Evolutionary conservation across 2,329 filamentous ascomycete genomes (phyloP), one percentile per base, ranked within the genome.

Genomic region (Didymosphaeria variabile): DNA sequence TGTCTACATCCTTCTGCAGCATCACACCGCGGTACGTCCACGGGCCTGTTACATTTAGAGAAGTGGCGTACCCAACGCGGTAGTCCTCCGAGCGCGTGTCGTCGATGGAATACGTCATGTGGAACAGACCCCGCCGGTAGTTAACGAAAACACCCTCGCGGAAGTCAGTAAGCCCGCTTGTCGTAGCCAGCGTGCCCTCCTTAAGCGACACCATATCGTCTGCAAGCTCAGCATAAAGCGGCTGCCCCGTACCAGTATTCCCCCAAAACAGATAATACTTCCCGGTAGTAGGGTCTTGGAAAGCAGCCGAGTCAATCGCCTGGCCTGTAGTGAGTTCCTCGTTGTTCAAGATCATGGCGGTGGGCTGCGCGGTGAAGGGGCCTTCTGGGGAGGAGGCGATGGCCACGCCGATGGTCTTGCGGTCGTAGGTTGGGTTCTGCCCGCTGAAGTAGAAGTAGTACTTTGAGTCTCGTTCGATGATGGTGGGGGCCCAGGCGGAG

Each of bases 391-490:
- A 64, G 21, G 66, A 44, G 29, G 69, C 72, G 26, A 71, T 59
- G 17, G 71, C 72, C 2, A 69, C 71, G n/a, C 72, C 72, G 10
- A 73, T 73, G 0, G 72, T 72, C 32, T 74, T 73, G 31, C 67
- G 65, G 52, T 73, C 63, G 54, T 69, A 71, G 12, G 62, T 62
- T 2, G 68, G 65, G 36, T 73, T 73, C 1, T 73, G 61, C 1
- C 72, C 71, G 46, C 63, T 67, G 61, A 73, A 73, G 67, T 74
- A 73, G 59, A 73, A 73, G 58, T 70, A 74, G 62, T 67, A 74
- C 21, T 68, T 72, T 10, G 63, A 56, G 5, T 61, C 34, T 12
- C 66, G 63, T 29, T 68, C 65, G 55, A 68, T 71, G 54, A 74
- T 71, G 5, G 72, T 72, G 0, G 71, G 71, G 2, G 72, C 72